phyloP scores from a whole-genome alignment of 1,284 basidiomycete species.

The Paramarasmius palmivorus region DNA sequence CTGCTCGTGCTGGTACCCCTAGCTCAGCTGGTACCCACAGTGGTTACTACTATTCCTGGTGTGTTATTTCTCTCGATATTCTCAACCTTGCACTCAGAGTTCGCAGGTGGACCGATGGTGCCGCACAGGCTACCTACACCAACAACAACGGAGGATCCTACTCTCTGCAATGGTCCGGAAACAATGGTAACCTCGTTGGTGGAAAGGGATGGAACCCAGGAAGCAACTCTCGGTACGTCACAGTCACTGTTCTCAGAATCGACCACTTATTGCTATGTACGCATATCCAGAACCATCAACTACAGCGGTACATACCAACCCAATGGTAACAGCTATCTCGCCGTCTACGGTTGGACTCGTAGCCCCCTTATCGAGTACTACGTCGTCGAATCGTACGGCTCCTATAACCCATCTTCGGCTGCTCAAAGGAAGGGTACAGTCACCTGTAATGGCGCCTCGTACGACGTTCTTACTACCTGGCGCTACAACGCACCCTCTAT shows the following conservation, averaged over 20 bases:
- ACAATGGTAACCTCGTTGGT: constrained; percentile 30
- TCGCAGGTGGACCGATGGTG: constrained; percentile 27
- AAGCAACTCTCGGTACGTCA: constrained; percentile 12
- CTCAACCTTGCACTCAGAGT: too few relatives aligned
- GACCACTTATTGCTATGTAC: background rate
- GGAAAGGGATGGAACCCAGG: constrained; percentile 36
- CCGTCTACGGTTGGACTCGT: constrained; percentile 38
- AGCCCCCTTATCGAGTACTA: constrained; percentile 41
- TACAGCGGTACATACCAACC: constrained; percentile 36
- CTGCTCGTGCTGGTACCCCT: constrained; percentile 14
- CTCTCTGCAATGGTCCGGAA: constrained; percentile 25
- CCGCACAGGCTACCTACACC: constrained; percentile 27
- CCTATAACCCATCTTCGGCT: constrained; percentile 36
- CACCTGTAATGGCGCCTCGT: constrained; percentile 26
- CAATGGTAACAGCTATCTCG: constrained; percentile 38
- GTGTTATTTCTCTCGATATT: too few relatives aligned
- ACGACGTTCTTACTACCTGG: constrained; percentile 10
- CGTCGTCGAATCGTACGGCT: constrained; percentile 38
- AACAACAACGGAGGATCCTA: constrained; percentile 25
- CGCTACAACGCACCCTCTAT: constrained; percentile 15
- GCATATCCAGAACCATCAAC: constrained; percentile 24
- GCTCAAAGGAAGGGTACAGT: constrained; percentile 26
- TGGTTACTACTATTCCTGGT: constrained; percentile 21
- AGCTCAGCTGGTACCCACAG: constrained; percentile 18
- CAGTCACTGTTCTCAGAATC: background rate